Evolutionary conservation across 495 filamentous ascomycete genomes (phyloP), one percentile per base, ranked within the genome.

Genomic region (Durotheca rogersii): DNA sequence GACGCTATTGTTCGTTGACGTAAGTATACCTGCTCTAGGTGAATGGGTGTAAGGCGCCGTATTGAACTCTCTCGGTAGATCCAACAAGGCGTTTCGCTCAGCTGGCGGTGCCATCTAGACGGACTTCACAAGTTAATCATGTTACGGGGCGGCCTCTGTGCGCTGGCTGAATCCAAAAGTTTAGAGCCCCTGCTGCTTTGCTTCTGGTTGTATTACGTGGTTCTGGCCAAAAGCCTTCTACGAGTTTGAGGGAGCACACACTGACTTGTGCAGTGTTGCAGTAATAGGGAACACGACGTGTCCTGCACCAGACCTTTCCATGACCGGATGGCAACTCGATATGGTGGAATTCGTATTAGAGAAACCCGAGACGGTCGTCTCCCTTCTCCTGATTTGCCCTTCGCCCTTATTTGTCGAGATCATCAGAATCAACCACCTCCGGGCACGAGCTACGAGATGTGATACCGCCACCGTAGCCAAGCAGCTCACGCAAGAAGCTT

Each of bases 71-170:
- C 21, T 23, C 1, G 18, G 11, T 23, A 70, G 64, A 49, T 62
- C 2, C 64, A 67, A 23, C 61, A 68, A 14, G 62, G 58, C 7
- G 42, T 53, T 14, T 64, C 56, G 9, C 56, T 51, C 1, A 47
- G 61, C 33, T 71, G 65, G 64, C 60, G 65, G 33, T 63, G 43
- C 16, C 68, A 71, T 37, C 11, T 69, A 7, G 64, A 67, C 6
- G 68, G 53, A 12, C 37, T 59, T 16, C 41, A 60, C 7, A 58
- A 51, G 43, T 12, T 71, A 6, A 62, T 71, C 9, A 35, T 33
- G 18, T 32, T 62, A 2, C 66, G 65, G 6, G 68, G 68, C 7
- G 68, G 68, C 0, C 42, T 68, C 20, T 35, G 40, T 6, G 7
- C 10, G 2, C 12, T 61, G 4, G 21, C 40, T 7, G 9, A 20